Percentiles rank a stretch among this genome's conserved stretches.
Conservation (phyloP, 2,329 filamentous ascomycete species). For the Aspergillus tamarii region DNA sequence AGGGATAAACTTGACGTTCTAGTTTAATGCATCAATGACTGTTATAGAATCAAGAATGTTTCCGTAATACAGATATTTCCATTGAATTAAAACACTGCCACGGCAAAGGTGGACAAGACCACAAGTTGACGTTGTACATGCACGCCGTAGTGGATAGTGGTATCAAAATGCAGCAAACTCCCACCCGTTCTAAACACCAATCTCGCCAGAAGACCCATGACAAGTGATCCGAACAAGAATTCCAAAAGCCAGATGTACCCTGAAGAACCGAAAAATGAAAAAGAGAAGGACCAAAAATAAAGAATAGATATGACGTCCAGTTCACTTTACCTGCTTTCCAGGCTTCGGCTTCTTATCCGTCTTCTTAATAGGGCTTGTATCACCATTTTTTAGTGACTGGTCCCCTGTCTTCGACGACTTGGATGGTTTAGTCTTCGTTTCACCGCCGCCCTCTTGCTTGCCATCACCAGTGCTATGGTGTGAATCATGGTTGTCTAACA, state of each 20-base stretch:
- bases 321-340: conserved; percentile 26
- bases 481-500: background rate
- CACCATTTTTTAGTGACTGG: conserved; percentile 22
- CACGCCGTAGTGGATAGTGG: conserved; percentile 10
- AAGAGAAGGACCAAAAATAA: background rate
- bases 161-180: conserved; percentile 16
- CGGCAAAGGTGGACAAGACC: background rate
- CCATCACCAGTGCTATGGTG: conserved; percentile 12
- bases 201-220: conserved; percentile 4
- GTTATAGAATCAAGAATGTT: background rate
- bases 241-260: background rate
- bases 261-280: background rate
- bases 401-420: conserved; percentile 10
- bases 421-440: conserved; percentile 11
- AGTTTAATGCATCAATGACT: conserved; percentile 2
- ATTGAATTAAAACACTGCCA: background rate
- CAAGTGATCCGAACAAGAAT: background rate
- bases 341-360: conserved; percentile 28
- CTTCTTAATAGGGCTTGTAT: conserved; percentile 30
- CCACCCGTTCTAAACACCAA: conserved; percentile 15
- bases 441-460: conserved; percentile 13
- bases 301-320: background rate
- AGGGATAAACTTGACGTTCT: conserved; percentile 3
- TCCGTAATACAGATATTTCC: background rate
- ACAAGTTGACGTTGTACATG: conserved; percentile 13